Evolutionary conservation across 1,139 yeast genomes (phyloP).

Genomic region (Eremothecium coryli): DNA sequence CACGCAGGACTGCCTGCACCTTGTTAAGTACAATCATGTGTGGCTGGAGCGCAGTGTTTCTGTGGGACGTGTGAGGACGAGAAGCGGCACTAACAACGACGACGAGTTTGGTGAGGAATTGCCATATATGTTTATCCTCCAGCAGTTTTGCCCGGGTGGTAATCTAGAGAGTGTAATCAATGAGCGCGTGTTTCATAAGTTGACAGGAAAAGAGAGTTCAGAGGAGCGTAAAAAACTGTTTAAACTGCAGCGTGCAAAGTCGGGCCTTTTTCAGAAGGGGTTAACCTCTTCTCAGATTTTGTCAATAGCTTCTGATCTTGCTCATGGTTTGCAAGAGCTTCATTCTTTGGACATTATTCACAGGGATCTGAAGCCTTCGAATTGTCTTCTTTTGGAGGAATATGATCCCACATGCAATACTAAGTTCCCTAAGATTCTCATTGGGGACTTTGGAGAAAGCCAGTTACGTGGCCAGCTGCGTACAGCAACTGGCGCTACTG

Average conservation of each 20-base stretch:
- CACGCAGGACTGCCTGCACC: conserved; percentile 46
- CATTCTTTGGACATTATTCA: conserved; percentile 72
- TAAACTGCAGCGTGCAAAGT: conserved; percentile 30
- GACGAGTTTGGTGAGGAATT: conserved; percentile 27
- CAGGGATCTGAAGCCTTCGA: conserved; percentile 81
- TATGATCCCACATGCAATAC: conserved; percentile 21
- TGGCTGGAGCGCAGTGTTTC: conserved; percentile 70
- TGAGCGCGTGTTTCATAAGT: conserved; percentile 28
- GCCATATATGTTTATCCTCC: conserved; percentile 77
- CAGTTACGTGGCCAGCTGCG: conserved; percentile 55
- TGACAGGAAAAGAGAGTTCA: conserved; percentile 20
- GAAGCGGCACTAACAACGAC: conserved; percentile 13
- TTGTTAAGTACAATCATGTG: conserved; percentile 81
- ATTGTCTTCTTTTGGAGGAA: conserved; percentile 52
- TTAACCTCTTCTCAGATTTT: conserved; percentile 44
- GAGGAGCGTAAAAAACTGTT: conserved; percentile 30
- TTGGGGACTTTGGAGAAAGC: conserved; percentile 88
- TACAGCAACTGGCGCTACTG: conserved; percentile 66
- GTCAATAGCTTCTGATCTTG: conserved; percentile 57
- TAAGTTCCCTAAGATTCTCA: conserved; percentile 55
- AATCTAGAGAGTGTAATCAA: conserved; percentile 62
- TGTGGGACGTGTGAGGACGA: conserved; percentile 19
- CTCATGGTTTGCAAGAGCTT: conserved; percentile 59
- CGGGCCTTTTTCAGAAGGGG: conserved; percentile 18
- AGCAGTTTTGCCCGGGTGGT: conserved; percentile 85